phyloP scores from a whole-genome alignment of 2,329 filamentous ascomycete genomes.

The Cryphonectria nitschkei region DNA sequence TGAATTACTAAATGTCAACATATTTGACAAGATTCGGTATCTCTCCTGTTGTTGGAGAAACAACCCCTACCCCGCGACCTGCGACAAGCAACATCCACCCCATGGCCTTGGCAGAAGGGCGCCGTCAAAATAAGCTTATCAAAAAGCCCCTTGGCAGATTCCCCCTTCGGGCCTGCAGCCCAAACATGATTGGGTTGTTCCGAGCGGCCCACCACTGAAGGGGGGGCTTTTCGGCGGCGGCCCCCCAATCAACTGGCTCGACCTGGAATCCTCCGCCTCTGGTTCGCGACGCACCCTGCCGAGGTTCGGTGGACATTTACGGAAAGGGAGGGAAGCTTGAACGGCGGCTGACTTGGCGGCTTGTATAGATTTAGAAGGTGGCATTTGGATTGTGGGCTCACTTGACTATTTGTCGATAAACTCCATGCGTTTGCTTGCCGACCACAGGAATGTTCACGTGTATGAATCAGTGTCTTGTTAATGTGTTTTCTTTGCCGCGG shows the following conservation, averaged over 20 bases:
- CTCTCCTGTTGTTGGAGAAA: not conserved
- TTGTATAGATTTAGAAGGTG: conserved; percentile 13
- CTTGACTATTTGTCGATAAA: not conserved
- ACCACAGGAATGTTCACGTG: conserved; percentile 18
- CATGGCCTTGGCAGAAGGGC: conserved; percentile 8
- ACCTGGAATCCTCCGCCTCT: not conserved
- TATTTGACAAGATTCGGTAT: not conserved
- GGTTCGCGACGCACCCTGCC: not conserved
- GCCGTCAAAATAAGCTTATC: conserved; percentile 15
- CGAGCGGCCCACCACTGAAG: not conserved
- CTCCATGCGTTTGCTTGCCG: not conserved
- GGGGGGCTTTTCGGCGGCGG: not conserved
- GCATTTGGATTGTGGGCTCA: not conserved
- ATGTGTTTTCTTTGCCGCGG: conserved; percentile 4
- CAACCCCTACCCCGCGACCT: not conserved
- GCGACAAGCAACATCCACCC: not conserved
- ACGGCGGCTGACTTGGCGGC: not conserved
- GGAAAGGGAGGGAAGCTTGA: not conserved
- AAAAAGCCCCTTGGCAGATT: conserved; percentile 6
- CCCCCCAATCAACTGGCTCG: conserved; percentile 1
- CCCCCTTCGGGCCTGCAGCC: not conserved
- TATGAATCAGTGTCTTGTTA: not conserved
- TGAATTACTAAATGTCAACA: not conserved
- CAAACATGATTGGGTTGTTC: conserved; percentile 10
- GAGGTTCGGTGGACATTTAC: conserved; percentile 8